phyloP scores from a whole-genome alignment of 2,329 filamentous ascomycete species.

The Aspergillus brunneoviolaceus region DNA sequence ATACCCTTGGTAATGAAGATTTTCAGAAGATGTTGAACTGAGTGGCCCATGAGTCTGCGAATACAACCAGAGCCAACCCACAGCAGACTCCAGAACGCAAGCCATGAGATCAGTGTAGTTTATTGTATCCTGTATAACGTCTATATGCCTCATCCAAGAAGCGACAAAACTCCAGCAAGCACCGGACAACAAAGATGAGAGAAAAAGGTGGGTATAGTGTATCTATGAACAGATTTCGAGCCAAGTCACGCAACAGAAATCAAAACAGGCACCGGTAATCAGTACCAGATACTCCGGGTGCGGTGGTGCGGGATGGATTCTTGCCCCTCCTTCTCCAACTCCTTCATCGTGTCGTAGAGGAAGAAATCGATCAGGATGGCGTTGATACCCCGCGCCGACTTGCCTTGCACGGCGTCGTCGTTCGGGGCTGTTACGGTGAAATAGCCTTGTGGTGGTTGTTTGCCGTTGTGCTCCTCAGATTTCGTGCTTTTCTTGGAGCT shows the following conservation, averaged over 20 bases:
- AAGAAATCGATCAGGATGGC: constrained; percentile 97
- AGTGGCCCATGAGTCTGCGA: too few relatives aligned
- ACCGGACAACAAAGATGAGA: background rate
- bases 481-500: constrained; percentile 9
- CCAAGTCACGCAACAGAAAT: background rate
- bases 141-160: too few relatives aligned
- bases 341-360: constrained; percentile 91
- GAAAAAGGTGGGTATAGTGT: constrained; percentile 1
- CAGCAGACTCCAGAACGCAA: too few relatives aligned
- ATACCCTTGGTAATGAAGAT: constrained; percentile 10
- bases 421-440: constrained; percentile 20
- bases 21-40: too few relatives aligned
- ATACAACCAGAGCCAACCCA: too few relatives aligned
- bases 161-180: background rate
- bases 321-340: constrained; percentile 64
- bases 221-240: background rate
- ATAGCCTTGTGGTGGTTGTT: constrained; percentile 8
- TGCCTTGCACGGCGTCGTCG: constrained; percentile 15
- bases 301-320: constrained; percentile 74
- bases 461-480: background rate
- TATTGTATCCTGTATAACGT: too few relatives aligned
- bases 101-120: too few relatives aligned
- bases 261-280: background rate
- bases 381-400: constrained; percentile 56
- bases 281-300: constrained; percentile 91